Percentiles rank a stretch among this genome's conserved stretches.
Evolutionary conservation across 257 asterid species (phyloP).

Genomic region (Phtheirospermum japonicum): DNA sequence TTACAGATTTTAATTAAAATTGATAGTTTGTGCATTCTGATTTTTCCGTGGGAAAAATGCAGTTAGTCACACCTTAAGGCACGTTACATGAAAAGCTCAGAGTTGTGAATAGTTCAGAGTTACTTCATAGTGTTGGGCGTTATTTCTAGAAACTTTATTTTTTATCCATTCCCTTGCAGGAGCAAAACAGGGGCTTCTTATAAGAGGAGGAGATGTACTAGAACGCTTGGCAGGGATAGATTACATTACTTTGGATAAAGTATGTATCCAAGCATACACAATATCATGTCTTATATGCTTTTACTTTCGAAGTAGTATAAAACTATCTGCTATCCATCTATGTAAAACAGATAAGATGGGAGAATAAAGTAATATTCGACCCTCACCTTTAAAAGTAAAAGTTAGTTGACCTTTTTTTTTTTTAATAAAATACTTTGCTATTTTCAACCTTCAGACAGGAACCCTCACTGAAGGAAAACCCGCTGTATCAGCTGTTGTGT

Average conservation of each 20-base stretch:
- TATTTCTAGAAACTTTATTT: slow-evolving; percentile 26
- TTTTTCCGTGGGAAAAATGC: slow-evolving; percentile 12
- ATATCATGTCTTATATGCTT: slow-evolving; percentile 9
- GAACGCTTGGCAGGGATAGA: slow-evolving; percentile 88
- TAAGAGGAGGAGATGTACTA: slow-evolving; percentile 96
- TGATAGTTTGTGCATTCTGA: slow-evolving; percentile 1
- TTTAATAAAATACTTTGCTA: too few species aligned
- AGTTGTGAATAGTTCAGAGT: not conserved
- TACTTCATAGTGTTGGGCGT: slow-evolving; percentile 23
- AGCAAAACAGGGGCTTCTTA: slow-evolving; percentile 91
- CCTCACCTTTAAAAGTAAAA: too few species aligned
- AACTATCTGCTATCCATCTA: slow-evolving; percentile 10
- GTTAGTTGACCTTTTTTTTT: slow-evolving; percentile 6
- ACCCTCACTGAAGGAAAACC: slow-evolving; percentile 97
- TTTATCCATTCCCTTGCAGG: slow-evolving; percentile 44
- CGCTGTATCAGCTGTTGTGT: slow-evolving; percentile 71
- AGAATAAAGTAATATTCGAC: not conserved
- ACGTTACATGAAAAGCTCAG: slow-evolving; percentile 9
- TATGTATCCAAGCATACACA: slow-evolving; percentile 27
- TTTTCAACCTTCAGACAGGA: slow-evolving; percentile 67
- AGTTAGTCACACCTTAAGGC: slow-evolving; percentile 15
- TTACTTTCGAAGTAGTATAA: not conserved
- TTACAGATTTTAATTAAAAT: not conserved
- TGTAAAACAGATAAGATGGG: slow-evolving; percentile 1
- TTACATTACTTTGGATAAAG: slow-evolving; percentile 79